Evolutionary conservation across 352 stramenopile species (phyloP).

Genomic region (Globisporangium apiculatum): DNA sequence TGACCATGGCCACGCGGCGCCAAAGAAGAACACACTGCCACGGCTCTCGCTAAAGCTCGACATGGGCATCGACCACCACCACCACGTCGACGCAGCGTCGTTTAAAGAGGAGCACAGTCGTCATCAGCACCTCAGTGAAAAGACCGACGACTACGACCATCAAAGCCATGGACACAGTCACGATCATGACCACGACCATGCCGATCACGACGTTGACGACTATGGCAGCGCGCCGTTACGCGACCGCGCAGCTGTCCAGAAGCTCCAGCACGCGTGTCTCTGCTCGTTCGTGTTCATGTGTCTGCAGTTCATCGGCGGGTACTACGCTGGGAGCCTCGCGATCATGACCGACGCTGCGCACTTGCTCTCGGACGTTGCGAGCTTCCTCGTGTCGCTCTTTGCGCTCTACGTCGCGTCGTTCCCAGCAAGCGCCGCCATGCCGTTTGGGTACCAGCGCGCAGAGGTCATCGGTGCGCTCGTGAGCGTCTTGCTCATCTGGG

Average conservation of each 20-base stretch:
- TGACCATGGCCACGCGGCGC: neutral
- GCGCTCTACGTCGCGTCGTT: slow-evolving; percentile 68
- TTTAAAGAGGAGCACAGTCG: slow-evolving; percentile 23
- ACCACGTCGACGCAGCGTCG: slow-evolving; percentile 5
- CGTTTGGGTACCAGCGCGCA: slow-evolving; percentile 94
- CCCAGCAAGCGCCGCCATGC: slow-evolving; percentile 56
- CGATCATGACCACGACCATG: slow-evolving; percentile 10
- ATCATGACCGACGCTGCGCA: slow-evolving; percentile 91
- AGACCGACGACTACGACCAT: slow-evolving; percentile 23
- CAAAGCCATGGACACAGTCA: slow-evolving; percentile 29
- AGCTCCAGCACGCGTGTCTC: slow-evolving; percentile 27
- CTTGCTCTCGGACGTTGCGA: slow-evolving; percentile 65
- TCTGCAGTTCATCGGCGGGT: slow-evolving; percentile 92
- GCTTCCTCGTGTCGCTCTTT: slow-evolving; percentile 80
- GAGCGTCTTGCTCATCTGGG: slow-evolving; percentile 91
- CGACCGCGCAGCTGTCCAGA: slow-evolving; percentile 28
- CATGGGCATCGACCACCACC: slow-evolving; percentile 12
- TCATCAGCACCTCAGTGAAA: slow-evolving; percentile 9
- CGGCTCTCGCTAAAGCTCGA: slow-evolving; percentile 14
- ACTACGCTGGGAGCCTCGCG: slow-evolving; percentile 91
- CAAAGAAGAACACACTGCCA: slow-evolving; percentile 11
- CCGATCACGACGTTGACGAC: slow-evolving; percentile 7
- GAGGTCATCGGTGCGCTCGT: slow-evolving; percentile 95
- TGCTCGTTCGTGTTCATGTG: slow-evolving; percentile 94
- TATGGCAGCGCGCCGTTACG: slow-evolving; percentile 12